A percentile compares a stretch with the other conserved stretches of the same genome.
Evolutionary conservation across 1,139 yeast species (phyloP).

Genomic region (Zygotorulaspora mrakii): DNA sequence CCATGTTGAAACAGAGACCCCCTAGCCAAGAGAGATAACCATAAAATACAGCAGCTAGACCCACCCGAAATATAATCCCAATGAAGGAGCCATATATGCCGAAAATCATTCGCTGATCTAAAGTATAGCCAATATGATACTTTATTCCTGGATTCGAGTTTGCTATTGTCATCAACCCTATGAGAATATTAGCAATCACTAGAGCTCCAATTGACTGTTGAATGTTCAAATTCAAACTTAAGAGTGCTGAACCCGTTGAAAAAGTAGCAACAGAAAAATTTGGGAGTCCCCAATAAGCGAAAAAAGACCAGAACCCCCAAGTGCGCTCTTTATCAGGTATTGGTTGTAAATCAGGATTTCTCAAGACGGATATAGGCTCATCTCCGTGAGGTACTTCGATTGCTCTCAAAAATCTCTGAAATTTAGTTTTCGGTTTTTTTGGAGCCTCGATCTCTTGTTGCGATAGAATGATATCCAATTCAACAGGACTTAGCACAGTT

Average conservation of each 20-base stretch:
- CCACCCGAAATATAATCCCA: conserved; percentile 30
- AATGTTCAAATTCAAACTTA: conserved; percentile 29
- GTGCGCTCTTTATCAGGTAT: conserved; percentile 26
- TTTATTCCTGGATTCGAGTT: conserved; percentile 30
- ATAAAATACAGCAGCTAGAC: conserved; percentile 32
- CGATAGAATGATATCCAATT: background rate
- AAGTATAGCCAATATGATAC: conserved; percentile 31
- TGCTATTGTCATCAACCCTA: conserved; percentile 22
- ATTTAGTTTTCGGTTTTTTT: background rate
- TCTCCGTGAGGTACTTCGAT: conserved; percentile 26
- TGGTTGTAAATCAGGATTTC: conserved; percentile 33
- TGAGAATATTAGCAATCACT: conserved; percentile 30
- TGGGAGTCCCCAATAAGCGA: conserved; percentile 34
- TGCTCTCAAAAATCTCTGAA: conserved; percentile 13
- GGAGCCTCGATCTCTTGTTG: conserved; percentile 1
- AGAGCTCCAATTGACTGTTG: conserved; percentile 36
- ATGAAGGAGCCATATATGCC: conserved; percentile 33
- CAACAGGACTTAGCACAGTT: background rate
- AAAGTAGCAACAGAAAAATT: conserved; percentile 32
- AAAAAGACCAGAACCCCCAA: conserved; percentile 34
- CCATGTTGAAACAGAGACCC: conserved; percentile 27
- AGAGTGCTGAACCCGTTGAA: conserved; percentile 33
- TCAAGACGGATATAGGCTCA: conserved; percentile 20
- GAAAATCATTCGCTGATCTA: conserved; percentile 30
- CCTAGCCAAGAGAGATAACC: conserved; percentile 34